Evolutionary conservation across 805 yeast species (phyloP).

Genomic region (Komagataella mondaviorum): DNA sequence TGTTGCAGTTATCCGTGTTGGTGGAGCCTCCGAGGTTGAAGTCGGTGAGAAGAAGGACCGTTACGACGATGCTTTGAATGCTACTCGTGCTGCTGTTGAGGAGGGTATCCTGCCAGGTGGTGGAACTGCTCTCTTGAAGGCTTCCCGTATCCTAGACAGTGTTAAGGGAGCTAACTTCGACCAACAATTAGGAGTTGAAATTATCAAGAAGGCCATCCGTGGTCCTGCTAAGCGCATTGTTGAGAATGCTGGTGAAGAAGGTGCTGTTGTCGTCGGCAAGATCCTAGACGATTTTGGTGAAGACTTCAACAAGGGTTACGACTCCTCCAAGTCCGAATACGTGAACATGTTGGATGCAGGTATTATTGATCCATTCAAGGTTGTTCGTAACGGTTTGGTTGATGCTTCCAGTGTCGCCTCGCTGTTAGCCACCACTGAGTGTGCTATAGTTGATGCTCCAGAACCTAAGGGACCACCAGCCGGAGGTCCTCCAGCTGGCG

Average conservation of each 20-base stretch:
- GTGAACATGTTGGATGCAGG: slow-evolving; percentile 95
- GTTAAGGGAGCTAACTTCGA: slow-evolving; percentile 81
- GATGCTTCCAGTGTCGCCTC: slow-evolving; percentile 98
- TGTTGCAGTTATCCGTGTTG: slow-evolving; percentile 96
- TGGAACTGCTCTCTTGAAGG: slow-evolving; percentile 95
- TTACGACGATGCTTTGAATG: slow-evolving; percentile 95
- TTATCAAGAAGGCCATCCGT: slow-evolving; percentile 83
- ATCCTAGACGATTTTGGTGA: slow-evolving; percentile 44
- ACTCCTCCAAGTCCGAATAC: slow-evolving; percentile 84
- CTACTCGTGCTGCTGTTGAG: slow-evolving; percentile 98
- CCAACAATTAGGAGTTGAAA: slow-evolving; percentile 90
- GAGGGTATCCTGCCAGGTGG: slow-evolving; percentile 99
- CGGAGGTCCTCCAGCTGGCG: slow-evolving; percentile 46
- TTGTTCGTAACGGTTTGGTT: slow-evolving; percentile 86
- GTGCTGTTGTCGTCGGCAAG: slow-evolving; percentile 92
- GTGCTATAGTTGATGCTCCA: slow-evolving; percentile 95
- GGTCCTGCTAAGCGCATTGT: slow-evolving; percentile 93
- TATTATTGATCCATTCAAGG: slow-evolving; percentile 97
- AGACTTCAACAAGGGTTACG: slow-evolving; percentile 83
- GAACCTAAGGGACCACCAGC: slow-evolving; percentile 50
- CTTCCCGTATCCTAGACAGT: slow-evolving; percentile 59
- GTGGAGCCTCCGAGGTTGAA: slow-evolving; percentile 94
- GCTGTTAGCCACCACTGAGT: slow-evolving; percentile 93
- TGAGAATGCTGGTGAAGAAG: slow-evolving; percentile 96
- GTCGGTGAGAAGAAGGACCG: slow-evolving; percentile 99